Percentiles rank a stretch among this genome's conserved stretches.
These are phyloP conservation scores for Erodium moschatum DNA, from an alignment of 441 rosid species.

Conservation along the genomic window DNA sequence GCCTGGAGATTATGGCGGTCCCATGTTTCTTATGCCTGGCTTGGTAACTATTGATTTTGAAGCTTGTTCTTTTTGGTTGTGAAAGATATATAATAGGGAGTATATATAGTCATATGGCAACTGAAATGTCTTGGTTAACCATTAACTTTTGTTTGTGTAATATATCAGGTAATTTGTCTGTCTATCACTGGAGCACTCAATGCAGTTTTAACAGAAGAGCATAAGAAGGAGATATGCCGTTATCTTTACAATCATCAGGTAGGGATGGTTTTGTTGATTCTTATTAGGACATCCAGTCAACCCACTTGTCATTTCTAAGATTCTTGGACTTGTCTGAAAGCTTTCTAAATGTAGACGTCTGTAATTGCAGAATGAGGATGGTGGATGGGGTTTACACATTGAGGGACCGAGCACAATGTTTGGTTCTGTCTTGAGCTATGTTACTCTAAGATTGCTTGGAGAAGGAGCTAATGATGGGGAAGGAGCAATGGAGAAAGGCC, in stretches of 20 bases:
- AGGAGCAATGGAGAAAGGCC: slow-evolving; percentile 59
- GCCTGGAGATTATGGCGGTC: slow-evolving; percentile 99
- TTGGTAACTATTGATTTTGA: slow-evolving; percentile 41
- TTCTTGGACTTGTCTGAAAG: background rate
- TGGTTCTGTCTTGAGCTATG: slow-evolving; percentile 62
- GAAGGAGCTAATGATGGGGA: slow-evolving; percentile 65
- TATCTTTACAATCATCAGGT: slow-evolving; percentile 91
- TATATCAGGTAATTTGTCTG: slow-evolving; percentile 55
- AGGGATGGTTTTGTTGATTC: slow-evolving; percentile 21
- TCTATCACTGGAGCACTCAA: slow-evolving; percentile 75
- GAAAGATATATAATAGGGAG: background rate
- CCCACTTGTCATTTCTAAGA: background rate
- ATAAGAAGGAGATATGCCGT: slow-evolving; percentile 68
- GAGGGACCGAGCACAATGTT: slow-evolving; percentile 90
- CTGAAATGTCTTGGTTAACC: background rate
- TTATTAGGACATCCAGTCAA: background rate
- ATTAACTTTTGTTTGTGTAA: no score
- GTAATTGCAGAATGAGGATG: slow-evolving; percentile 68
- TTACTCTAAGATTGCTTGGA: slow-evolving; percentile 70
- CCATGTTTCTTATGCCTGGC: slow-evolving; percentile 89
- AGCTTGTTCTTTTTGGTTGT: background rate
- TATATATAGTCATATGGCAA: background rate
- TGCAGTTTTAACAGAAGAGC: slow-evolving; percentile 63
- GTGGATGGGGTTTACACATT: slow-evolving; percentile 93
- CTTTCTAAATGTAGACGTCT: slow-evolving; percentile 8